These are phyloP conservation scores for Penicillium brasilianum DNA, from an alignment of 2,329 filamentous ascomycete genomes.

Conservation along the genomic window DNA sequence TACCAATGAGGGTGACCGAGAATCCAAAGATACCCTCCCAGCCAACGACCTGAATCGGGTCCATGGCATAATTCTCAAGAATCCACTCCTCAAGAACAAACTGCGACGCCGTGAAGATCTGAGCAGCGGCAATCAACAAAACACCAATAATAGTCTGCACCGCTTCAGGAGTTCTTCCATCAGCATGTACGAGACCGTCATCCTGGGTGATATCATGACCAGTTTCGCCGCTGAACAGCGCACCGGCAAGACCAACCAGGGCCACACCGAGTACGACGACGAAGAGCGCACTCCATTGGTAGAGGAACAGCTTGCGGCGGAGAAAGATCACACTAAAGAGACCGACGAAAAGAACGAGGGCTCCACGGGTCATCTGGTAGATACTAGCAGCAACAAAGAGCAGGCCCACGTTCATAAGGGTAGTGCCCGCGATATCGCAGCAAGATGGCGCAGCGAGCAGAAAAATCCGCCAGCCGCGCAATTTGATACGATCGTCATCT, in stretches of 20 bases:
- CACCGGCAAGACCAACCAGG: conserved; percentile 86
- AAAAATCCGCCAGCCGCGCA: conserved; percentile 72
- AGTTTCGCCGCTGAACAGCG: conserved; percentile 69
- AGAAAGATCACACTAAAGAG: conserved; percentile 94
- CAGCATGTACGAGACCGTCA: conserved; percentile 38
- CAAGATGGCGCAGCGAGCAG: conserved; percentile 84
- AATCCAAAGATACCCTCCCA: conserved; percentile 98
- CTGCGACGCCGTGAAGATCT: conserved; percentile 95
- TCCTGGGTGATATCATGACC: conserved; percentile 43
- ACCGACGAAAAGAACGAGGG: conserved; percentile 92
- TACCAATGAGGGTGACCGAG: conserved; percentile 73
- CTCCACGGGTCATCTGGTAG: conserved; percentile 97
- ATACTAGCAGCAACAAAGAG: conserved; percentile 94
- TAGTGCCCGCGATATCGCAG: conserved; percentile 94
- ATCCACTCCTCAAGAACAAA: conserved; percentile 97
- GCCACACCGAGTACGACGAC: conserved; percentile 88
- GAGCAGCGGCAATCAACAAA: conserved; percentile 86
- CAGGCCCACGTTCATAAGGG: conserved; percentile 94
- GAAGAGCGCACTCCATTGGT: conserved; percentile 89
- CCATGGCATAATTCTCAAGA: conserved; percentile 75
- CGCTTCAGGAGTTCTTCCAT: conserved; percentile 59
- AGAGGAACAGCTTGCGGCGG: conserved; percentile 75
- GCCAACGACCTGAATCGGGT: conserved; percentile 88
- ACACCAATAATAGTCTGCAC: conserved; percentile 79
- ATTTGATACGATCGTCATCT: conserved; percentile 61